Base-by-base conservation (phyloP, 2,329 filamentous ascomycete genomes). In the Cytospora piceicola region DNA sequence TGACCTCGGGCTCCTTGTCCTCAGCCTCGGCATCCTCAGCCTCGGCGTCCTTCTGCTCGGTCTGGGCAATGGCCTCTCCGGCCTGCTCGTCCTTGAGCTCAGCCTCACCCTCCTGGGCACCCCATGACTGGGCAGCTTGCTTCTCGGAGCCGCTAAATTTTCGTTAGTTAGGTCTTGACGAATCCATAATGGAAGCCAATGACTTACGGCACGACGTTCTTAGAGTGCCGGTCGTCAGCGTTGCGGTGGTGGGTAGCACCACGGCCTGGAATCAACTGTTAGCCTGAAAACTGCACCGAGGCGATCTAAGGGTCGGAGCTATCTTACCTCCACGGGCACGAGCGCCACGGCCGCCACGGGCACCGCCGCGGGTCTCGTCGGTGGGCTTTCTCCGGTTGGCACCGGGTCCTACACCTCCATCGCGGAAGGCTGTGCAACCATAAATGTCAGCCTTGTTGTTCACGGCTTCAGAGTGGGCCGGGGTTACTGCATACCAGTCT, bases 41-140 rank as follows among this genome's bases (percentile, higher is more conserved):
- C 60, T 80, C 76, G 63, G 82, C 85, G 68, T 93, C 90, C 82
- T 91, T 93, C 82, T 92, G 86, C 76, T 98, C 94, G 70, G 85
- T 83, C 81, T 92, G 86, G 72, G 95, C 95, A 73, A 97, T 96
- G 73, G 88, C 90, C 79, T 96, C 93, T 73, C 91, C 95, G 73
- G 90, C 93, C 81, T 92, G 88, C 86, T 98, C 95, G 74, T 98
- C 95, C 76, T 91, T 91, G 81, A 91, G 88, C 82, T 96, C 93
- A 76, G 90, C 90, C 69, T 89, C 83, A 74, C 93, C 95, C 76
- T 92, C 90, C 73, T 86, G 85, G 75, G 87, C 89, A 74, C 94
- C 95, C 93, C 94, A 98, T 73, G 92, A 91, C 79, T 94, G 91
- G 76, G 88, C 91, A 77, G 90, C 88, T 81, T 94, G 90, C 88